A percentile compares a stretch with the other conserved stretches of the same genome.
Conservation (phyloP, 257 asterid genomes). For the Solanum arcanum region DNA sequence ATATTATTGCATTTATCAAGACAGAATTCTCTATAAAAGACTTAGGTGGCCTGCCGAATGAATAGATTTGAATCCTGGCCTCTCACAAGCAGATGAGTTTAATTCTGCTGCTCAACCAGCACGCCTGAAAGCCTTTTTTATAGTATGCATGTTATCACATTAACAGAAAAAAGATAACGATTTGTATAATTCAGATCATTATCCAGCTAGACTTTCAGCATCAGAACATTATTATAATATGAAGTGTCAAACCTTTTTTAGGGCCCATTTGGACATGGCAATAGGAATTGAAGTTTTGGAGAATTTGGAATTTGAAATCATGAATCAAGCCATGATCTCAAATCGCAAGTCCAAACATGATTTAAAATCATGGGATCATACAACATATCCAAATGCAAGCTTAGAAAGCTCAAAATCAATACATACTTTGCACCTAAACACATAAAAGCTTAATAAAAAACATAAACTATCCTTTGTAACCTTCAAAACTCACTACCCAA, state of each 20-base stretch:
- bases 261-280: neutral
- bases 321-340: neutral
- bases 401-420: neutral
- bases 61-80: neutral
- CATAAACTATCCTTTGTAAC: neutral
- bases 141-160: neutral
- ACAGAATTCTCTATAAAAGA: neutral
- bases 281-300: neutral
- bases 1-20: neutral
- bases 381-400: neutral
- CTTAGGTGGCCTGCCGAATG: neutral
- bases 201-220: neutral
- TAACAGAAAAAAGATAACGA: neutral
- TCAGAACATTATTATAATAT: neutral
- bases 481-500: neutral
- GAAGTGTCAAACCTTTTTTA: neutral
- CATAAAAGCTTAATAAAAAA: neutral
- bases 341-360: neutral
- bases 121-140: neutral
- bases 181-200: neutral
- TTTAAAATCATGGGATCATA: neutral
- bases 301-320: neutral
- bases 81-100: neutral
- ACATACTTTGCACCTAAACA: neutral
- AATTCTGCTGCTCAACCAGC: neutral